Evolutionary conservation across 345 rosid genomes (phyloP), one percentile per base, ranked within the genome.

Genomic region (Melastoma malabathricum): DNA sequence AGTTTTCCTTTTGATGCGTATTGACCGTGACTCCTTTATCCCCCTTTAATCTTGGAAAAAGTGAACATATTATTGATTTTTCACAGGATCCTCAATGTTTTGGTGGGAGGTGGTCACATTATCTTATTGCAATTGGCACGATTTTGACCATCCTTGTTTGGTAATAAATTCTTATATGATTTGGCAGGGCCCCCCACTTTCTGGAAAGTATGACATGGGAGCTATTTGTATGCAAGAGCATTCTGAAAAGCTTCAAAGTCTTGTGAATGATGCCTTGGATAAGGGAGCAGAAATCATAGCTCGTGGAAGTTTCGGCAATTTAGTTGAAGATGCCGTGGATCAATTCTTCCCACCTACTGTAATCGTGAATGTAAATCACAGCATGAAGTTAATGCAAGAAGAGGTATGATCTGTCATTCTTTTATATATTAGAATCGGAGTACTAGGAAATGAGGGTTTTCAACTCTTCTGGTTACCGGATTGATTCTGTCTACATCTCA

Each of bases 181-280:
- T 55, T 68, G 72, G 56, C 74, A 92, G 98, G 97, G 97, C 18
- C 98, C 97, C 22, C 98, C 98, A 34, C 79, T 87, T 51, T 59
- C 62, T 50, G 97, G 94, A 64, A 80, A 81, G 74, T 87, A 81
- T 67, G 98, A 87, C 65, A 87, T 92, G 98, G 98, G 98, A 51
- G 95, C 98, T 69, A 77, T 92, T 64, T 92, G 98, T 72, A 66
- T 92, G 80, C 90, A 59, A 68, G 94, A 82, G 67, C 98, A 87
- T 66, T 84, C 97, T 45, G 98, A 92, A 14, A 75, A 62, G 72
- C 89, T 92, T 59, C 97, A 92, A 54, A 65, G 59, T 73, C 84
- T 92, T 59, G 84, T 87, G 49, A 66, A 79, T 66, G 97, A 92
- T 71, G 97, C 98, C 44, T 47, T 77, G 55, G 90, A 84, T 60